Conservation (phyloP, 2,329 filamentous ascomycete genomes). For the Phialemoniopsis sp. region DNA sequence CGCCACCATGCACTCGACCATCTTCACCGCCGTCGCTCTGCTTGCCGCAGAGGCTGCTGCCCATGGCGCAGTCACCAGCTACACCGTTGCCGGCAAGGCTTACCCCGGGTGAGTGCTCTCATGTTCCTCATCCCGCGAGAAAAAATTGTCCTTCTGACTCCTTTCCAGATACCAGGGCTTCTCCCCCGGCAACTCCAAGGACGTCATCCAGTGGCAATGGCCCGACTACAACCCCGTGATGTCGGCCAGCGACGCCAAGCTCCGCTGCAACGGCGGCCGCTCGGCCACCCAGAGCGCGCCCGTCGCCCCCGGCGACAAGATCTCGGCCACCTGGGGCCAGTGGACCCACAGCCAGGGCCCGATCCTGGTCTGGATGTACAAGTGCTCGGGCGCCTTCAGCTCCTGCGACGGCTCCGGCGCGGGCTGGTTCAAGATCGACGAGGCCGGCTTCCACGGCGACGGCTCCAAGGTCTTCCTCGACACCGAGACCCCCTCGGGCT, state of each 20-base stretch:
- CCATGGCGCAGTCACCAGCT: conserved; percentile 27
- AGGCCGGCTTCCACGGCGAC: conserved; percentile 31
- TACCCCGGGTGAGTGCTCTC: conserved; percentile 13
- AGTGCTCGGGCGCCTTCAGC: conserved; percentile 43
- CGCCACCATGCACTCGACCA: conserved; percentile 15
- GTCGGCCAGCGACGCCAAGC: conserved; percentile 39
- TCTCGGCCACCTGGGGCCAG: conserved; percentile 48
- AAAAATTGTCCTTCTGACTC: neutral
- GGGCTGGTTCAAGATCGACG: conserved; percentile 57
- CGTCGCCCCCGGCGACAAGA: conserved; percentile 38
- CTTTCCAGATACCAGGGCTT: conserved; percentile 35
- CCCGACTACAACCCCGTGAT: conserved; percentile 51
- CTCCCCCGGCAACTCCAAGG: conserved; percentile 38
- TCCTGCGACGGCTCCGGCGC: conserved; percentile 46
- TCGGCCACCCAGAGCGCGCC: conserved; percentile 38
- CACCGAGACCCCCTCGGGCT: conserved; percentile 14
- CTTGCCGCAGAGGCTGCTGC: conserved; percentile 21
- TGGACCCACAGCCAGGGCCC: conserved; percentile 57
- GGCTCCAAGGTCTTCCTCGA: conserved; percentile 13
- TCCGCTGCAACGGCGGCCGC: conserved; percentile 53
- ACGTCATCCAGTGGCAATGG: conserved; percentile 56
- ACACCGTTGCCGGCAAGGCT: conserved; percentile 18
- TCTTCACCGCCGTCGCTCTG: conserved; percentile 23
- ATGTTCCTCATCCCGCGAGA: too few species aligned
- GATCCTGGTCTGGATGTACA: conserved; percentile 54